Evolutionary conservation across 345 rosid genomes (phyloP).

Genomic region (Salix viminalis): DNA sequence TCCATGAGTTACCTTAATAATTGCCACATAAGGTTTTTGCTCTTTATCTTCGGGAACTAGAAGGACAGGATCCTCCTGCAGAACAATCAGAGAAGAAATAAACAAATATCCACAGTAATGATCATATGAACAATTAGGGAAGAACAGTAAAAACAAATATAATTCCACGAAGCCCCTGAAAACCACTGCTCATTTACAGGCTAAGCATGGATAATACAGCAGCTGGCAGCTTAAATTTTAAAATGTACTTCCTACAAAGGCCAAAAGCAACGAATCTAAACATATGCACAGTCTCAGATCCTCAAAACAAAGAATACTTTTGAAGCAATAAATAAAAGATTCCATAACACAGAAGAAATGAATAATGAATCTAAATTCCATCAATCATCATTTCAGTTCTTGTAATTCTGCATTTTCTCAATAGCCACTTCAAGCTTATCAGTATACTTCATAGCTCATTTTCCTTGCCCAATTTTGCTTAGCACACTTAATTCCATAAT

Average conservation of each 20-base stretch:
- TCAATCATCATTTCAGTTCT: no score
- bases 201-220: not conserved
- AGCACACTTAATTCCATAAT: not conserved
- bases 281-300: no score
- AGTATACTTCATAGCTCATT: not conserved
- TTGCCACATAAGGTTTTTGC: conserved; percentile 95
- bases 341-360: no score
- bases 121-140: not conserved
- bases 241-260: no score
- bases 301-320: no score
- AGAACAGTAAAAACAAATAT: not conserved
- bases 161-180: not conserved
- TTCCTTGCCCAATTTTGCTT: not conserved
- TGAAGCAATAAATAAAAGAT: no score
- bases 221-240: not conserved
- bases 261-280: no score
- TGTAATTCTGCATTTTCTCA: no score
- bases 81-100: conserved; percentile 5
- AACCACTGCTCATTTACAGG: not conserved
- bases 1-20: conserved; percentile 71
- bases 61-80: conserved; percentile 95
- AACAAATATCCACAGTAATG: not conserved
- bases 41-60: conserved; percentile 70
- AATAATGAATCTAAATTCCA: no score
- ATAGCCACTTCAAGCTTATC: not conserved